phyloP scores from a whole-genome alignment of 768 basidiomycete genomes.

The Mycena latifolia region DNA sequence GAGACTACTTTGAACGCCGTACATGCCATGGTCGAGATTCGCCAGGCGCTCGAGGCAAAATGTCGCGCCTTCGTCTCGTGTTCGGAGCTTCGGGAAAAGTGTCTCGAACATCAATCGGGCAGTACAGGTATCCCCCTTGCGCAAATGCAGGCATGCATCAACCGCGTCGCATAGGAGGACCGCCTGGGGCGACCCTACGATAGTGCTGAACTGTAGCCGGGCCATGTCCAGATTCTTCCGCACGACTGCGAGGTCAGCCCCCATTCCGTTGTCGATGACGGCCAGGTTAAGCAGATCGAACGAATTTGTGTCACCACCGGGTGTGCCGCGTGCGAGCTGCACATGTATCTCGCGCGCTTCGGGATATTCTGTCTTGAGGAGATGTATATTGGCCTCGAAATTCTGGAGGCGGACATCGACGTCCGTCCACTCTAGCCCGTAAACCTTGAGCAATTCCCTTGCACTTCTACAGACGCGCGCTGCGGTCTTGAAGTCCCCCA shows the following conservation, averaged over 20 bases:
- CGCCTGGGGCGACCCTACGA: not conserved
- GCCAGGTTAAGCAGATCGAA: not conserved
- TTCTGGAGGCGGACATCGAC: not conserved
- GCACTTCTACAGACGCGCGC: not conserved
- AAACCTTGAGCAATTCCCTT: not conserved
- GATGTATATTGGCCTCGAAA: slow-evolving; percentile 7
- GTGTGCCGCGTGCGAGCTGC: not conserved
- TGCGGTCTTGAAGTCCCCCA: not conserved
- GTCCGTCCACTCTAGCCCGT: not conserved
- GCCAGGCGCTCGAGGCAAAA: slow-evolving; percentile 12
- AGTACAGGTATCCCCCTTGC: not conserved
- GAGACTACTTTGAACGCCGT: not conserved
- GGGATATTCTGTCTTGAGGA: slow-evolving; percentile 2
- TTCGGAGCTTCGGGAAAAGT: not conserved
- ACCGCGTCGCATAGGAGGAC: no score
- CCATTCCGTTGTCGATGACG: not conserved
- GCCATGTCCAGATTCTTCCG: not conserved
- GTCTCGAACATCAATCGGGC: not conserved
- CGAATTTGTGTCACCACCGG: not conserved
- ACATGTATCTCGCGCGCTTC: not conserved
- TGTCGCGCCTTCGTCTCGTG: not conserved
- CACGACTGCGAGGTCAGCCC: not conserved
- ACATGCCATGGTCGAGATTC: not conserved
- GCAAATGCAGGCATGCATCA: not conserved
- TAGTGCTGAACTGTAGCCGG: not conserved